A percentile compares a stretch with the other conserved stretches of the same genome.
Evolutionary conservation across 208 protist genomes (phyloP).

Genomic region (Crithidia brevicula): DNA sequence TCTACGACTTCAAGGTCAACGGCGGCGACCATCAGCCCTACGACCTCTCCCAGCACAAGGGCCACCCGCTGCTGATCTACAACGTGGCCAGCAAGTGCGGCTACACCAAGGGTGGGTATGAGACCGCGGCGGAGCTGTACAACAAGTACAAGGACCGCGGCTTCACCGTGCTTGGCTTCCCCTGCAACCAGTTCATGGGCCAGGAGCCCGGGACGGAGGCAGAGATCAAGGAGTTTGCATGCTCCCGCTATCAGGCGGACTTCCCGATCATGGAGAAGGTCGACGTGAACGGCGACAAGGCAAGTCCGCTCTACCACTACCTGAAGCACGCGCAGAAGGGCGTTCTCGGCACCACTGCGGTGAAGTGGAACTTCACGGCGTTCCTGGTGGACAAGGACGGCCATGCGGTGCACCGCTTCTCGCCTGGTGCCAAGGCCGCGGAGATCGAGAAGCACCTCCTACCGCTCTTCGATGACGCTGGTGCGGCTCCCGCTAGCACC

Average conservation of each 20-base stretch:
- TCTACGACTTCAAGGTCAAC: constrained; percentile 83
- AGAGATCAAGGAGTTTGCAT: constrained; percentile 78
- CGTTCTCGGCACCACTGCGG: constrained; percentile 53
- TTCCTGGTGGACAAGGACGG: constrained; percentile 88
- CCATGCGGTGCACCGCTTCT: constrained; percentile 68
- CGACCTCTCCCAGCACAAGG: constrained; percentile 84
- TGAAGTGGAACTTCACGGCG: constrained; percentile 96
- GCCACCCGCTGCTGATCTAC: constrained; percentile 89
- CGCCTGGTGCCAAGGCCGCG: constrained; percentile 49
- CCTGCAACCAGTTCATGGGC: constrained; percentile 91
- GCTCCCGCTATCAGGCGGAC: constrained; percentile 52
- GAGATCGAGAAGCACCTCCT: constrained; percentile 70
- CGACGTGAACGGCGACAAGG: constrained; percentile 86
- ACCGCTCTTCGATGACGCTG: neutral
- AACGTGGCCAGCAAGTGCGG: constrained; percentile 94
- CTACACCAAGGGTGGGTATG: constrained; percentile 84
- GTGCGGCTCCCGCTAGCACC: neutral
- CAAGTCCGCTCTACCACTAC: constrained; percentile 83
- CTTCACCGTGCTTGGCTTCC: constrained; percentile 92
- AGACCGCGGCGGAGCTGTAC: constrained; percentile 77
- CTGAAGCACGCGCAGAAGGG: constrained; percentile 73
- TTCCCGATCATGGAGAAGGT: constrained; percentile 93
- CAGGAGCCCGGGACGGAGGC: constrained; percentile 85
- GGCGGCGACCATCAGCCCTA: constrained; percentile 73
- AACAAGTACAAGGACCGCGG: constrained; percentile 86